These are phyloP conservation scores for Rutstroemia sp. DNA, from an alignment of 2,329 filamentous ascomycete genomes.

Conservation along the genomic window DNA sequence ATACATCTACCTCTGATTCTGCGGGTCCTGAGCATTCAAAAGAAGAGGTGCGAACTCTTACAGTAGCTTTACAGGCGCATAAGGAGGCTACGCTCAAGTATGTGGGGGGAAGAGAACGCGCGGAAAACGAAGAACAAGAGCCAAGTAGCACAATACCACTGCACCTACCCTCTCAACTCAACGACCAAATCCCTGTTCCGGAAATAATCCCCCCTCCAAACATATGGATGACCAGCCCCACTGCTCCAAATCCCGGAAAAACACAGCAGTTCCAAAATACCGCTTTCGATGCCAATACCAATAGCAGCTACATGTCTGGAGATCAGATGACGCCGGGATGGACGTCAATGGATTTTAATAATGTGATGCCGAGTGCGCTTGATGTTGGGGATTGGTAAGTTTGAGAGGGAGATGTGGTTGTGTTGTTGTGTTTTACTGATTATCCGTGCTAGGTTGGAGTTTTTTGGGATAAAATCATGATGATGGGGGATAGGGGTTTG, in stretches of 20 bases:
- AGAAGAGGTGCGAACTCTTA: neutral
- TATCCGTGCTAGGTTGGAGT: neutral
- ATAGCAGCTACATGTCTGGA: neutral
- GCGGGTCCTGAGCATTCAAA: neutral
- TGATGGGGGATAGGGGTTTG: too few relatives aligned
- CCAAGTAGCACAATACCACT: neutral
- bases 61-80: neutral
- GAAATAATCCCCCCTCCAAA: too few relatives aligned
- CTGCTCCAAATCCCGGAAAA: neutral
- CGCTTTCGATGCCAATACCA: neutral
- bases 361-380: neutral
- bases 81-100: neutral
- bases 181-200: too few relatives aligned
- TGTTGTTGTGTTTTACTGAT: neutral
- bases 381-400: slow-evolving; percentile 1
- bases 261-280: neutral
- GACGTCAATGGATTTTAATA: neutral
- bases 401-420: neutral
- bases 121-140: neutral
- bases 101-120: neutral
- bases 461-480: neutral
- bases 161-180: neutral
- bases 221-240: too few relatives aligned
- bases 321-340: neutral
- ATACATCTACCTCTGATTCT: neutral